Conservation (phyloP, 768 basidiomycete species). For the Russula ochroleuca region DNA sequence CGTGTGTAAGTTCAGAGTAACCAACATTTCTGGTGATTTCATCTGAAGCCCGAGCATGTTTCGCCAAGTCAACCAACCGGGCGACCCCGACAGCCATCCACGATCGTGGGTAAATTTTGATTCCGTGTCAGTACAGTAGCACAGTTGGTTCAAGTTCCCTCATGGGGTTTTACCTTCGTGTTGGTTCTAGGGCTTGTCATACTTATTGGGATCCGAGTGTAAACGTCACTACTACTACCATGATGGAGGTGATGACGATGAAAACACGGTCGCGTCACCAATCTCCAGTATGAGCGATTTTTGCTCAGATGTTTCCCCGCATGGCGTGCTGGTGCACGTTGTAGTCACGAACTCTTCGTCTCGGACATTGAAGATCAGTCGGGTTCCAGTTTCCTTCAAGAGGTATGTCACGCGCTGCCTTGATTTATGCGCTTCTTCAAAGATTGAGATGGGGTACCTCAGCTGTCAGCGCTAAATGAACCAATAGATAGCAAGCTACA, state of each 20-base stretch:
- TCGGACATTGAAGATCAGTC: not conserved
- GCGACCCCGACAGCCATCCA: not conserved
- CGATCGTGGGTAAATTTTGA: not conserved
- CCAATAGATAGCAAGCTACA: not conserved
- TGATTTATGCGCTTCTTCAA: not conserved
- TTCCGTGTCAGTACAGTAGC: not conserved
- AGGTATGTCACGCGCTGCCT: not conserved
- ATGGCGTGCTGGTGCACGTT: not conserved
- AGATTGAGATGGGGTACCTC: not conserved
- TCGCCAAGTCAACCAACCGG: not conserved
- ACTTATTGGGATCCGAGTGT: not conserved
- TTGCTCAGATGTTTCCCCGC: not conserved
- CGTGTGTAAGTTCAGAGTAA: not conserved
- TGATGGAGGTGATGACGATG: not conserved
- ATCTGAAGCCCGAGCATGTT: not conserved
- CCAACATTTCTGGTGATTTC: not conserved
- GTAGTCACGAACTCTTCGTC: not conserved
- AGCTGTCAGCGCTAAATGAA: not conserved
- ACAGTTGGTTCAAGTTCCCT: not conserved
- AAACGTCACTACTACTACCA: not conserved
- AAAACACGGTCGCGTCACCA: not conserved
- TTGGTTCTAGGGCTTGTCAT: not conserved
- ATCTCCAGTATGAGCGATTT: not conserved
- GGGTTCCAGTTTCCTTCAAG: slow-evolving; percentile 5
- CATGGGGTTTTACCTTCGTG: not conserved